phyloP scores from a whole-genome alignment of 2,329 filamentous ascomycete species.

The Ceratocystis alfenasii region DNA sequence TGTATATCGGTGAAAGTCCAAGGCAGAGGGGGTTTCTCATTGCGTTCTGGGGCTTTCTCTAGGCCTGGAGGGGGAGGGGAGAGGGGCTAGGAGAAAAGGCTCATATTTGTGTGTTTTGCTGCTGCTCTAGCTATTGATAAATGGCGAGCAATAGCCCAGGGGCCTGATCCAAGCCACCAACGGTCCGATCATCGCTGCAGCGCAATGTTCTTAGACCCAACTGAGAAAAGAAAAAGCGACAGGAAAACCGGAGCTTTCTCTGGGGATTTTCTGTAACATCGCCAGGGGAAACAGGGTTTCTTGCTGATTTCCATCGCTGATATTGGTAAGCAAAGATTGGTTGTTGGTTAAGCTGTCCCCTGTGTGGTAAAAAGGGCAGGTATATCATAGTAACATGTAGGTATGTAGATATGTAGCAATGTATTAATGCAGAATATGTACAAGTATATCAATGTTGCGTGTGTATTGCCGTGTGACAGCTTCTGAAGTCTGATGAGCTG shows the following conservation, averaged over 20 bases:
- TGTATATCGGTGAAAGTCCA: conserved; percentile 4
- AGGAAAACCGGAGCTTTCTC: conserved; percentile 1
- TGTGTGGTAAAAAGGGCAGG: background rate
- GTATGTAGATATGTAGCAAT: no score
- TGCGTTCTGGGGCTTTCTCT: no score
- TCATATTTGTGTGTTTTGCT: background rate
- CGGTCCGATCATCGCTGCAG: conserved; percentile 3
- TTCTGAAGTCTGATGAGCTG: background rate
- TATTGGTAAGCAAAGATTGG: background rate
- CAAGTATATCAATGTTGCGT: no score
- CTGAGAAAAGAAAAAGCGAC: background rate
- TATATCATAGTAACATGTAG: no score
- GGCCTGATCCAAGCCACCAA: background rate
- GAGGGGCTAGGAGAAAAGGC: background rate
- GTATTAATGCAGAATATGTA: no score
- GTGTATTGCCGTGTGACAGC: no score
- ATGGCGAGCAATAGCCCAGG: background rate
- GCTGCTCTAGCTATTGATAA: background rate
- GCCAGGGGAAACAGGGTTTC: no score
- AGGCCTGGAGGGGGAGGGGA: background rate
- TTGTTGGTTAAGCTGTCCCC: background rate
- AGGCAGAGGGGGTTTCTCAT: background rate
- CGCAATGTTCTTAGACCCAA: background rate
- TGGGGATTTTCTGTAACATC: background rate
- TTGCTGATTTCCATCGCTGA: background rate